Percentiles rank a stretch among this genome's conserved stretches.
Conservation (phyloP, 352 stramenopile genomes). For the Globisporangium nodosum region DNA sequence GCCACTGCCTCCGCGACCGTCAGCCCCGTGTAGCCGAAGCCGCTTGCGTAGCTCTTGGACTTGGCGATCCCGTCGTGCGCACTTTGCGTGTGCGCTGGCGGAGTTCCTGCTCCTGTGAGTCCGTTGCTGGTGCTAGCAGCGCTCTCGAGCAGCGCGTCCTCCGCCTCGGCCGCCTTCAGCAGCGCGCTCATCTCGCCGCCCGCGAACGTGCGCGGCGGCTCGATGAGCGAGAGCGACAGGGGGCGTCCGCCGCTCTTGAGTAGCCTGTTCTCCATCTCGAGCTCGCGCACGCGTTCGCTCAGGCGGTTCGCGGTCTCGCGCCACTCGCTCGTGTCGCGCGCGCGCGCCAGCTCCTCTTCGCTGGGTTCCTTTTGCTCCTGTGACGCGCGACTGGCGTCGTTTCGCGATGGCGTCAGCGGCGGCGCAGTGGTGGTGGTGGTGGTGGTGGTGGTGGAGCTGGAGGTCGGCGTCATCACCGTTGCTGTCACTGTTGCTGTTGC, state of each 20-base stretch:
- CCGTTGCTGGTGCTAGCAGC: neutral
- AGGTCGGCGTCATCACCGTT: neutral
- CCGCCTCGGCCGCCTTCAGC: conserved; percentile 11
- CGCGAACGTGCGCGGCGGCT: conserved; percentile 30
- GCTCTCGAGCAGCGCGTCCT: conserved; percentile 7
- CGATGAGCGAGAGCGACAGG: conserved; percentile 11
- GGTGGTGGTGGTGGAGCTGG: conserved; percentile 10
- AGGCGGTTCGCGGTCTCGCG: conserved; percentile 41
- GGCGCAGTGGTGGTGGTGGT: conserved; percentile 16
- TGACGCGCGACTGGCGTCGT: no score
- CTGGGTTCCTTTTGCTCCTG: neutral
- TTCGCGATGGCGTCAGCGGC: no score
- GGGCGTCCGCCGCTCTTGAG: conserved; percentile 27
- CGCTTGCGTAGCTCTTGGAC: conserved; percentile 52
- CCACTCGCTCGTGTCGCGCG: conserved; percentile 38
- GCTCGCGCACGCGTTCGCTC: conserved; percentile 53
- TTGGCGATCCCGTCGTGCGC: conserved; percentile 32
- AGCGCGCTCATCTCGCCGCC: conserved; percentile 27
- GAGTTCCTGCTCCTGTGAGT: no score
- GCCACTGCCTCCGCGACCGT: conserved; percentile 61
- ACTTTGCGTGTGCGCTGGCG: neutral
- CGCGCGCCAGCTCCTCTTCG: conserved; percentile 2
- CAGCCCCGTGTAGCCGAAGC: conserved; percentile 43
- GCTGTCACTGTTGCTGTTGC: neutral
- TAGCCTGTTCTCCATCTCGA: conserved; percentile 57